These are phyloP conservation scores for Suhomyces bokatorum DNA, from an alignment of 1,139 yeast species.

Conservation along the genomic window DNA sequence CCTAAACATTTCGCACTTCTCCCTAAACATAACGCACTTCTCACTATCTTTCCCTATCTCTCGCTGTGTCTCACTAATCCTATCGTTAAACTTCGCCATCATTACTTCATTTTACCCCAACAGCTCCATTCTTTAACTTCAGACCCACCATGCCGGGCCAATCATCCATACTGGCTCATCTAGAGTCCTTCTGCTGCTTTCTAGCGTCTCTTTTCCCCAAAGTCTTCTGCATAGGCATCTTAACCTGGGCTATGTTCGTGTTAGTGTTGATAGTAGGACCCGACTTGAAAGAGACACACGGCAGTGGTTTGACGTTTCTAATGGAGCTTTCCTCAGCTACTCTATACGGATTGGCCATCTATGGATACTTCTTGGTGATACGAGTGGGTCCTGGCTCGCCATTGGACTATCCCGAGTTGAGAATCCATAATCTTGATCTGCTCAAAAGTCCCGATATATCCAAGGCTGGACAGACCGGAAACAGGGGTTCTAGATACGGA, in stretches of 20 bases:
- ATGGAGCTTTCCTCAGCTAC: constrained; percentile 19
- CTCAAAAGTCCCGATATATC: constrained; percentile 8
- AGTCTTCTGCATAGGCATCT: constrained; percentile 48
- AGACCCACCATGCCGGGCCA: not conserved
- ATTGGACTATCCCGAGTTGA: constrained; percentile 44
- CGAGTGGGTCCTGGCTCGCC: constrained; percentile 67
- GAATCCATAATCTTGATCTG: constrained; percentile 13
- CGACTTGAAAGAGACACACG: constrained; percentile 5
- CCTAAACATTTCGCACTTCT: not conserved
- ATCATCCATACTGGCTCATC: not conserved
- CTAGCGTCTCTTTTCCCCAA: constrained; percentile 61
- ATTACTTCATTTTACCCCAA: not conserved
- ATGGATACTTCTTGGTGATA: constrained; percentile 58
- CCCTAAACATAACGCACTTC: not conserved
- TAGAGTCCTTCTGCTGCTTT: constrained; percentile 44
- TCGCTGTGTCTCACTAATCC: not conserved
- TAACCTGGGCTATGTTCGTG: constrained; percentile 50
- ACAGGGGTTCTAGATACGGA: not conserved
- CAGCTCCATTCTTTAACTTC: not conserved
- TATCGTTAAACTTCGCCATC: not conserved
- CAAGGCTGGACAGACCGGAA: not conserved
- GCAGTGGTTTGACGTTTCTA: constrained; percentile 13
- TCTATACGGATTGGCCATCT: constrained; percentile 28
- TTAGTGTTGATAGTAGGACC: constrained; percentile 21
- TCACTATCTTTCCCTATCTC: not conserved